Evolutionary conservation across 1,139 yeast genomes (phyloP), one percentile per base, ranked within the genome.

Genomic region (Kurtzmaniella quercitrusa): DNA sequence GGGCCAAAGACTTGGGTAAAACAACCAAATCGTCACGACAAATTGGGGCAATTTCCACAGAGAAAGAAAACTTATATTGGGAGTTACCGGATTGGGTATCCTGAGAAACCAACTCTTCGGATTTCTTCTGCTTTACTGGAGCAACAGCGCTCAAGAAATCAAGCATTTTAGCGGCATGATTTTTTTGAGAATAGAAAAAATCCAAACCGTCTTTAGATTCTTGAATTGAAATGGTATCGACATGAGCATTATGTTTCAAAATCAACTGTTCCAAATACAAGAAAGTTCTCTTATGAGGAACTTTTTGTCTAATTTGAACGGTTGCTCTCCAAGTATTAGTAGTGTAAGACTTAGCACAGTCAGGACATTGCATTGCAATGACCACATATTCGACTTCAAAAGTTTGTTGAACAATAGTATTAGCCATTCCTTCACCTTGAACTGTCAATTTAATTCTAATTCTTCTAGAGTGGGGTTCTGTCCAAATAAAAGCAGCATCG

Each of bases 401-500:
- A 28, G 89, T 81, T 65, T 94, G 98, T 63, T 94, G 98, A 30
- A 94, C 82, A 52, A 93, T 88, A 33, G 97, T 88, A 56, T 88
- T 88, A 23, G 86, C 76, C 81, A 88, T 82, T 33, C 96, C 96
- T 66, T 93, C 98, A 50, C 98, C 98, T 65, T 93, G 98, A 15
- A 93, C 96, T 0, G 98, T 88, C 41, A 94, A 67, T 59, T 89
- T 91, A 49, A 93, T 80, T 61, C 91, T 80, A 51, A 93, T 80
- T 74, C 98, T 83, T 63, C 98, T 82, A 21, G 98, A 91, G 64
- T 93, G 99, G 1, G 99, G 98, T 66, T 93, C 99, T 1, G 99
- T 93, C 99, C 99, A 93, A 49, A 93, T 82, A 57, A 93, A 93
- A 3, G 91, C 79, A 5, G 98, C 98, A 68, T 94, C 98, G 26